Evolutionary conservation across 179 eudicot genomes (phyloP).

Genomic region (Spinacia oleracea): DNA sequence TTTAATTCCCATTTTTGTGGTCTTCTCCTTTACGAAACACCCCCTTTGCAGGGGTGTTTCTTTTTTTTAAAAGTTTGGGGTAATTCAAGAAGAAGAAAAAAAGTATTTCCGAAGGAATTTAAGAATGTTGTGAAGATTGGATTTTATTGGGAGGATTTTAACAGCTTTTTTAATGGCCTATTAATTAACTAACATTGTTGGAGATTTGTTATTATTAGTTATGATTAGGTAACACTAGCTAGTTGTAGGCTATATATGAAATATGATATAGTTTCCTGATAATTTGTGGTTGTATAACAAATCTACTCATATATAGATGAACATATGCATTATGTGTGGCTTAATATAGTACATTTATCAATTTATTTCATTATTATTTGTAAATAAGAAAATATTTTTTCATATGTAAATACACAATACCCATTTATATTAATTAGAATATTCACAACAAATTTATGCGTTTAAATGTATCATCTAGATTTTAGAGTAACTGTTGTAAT

Average conservation of each 20-base stretch:
- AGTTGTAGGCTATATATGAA: background rate
- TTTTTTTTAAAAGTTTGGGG: background rate
- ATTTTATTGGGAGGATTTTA: background rate
- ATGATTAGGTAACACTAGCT: background rate
- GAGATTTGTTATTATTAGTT: constrained; percentile 7
- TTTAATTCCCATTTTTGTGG: constrained; percentile 4
- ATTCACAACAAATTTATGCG: too few species aligned
- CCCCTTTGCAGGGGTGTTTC: constrained; percentile 14
- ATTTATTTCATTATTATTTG: background rate
- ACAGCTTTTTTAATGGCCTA: background rate
- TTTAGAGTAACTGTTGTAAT: too few species aligned
- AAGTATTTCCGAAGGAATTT: background rate
- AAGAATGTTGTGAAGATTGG: background rate
- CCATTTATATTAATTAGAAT: background rate
- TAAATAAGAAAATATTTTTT: too few species aligned
- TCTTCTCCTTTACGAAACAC: background rate
- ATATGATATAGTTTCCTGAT: background rate
- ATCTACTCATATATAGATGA: background rate
- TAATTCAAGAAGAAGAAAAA: background rate
- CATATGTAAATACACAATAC: too few species aligned
- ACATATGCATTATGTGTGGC: background rate
- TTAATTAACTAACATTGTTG: background rate
- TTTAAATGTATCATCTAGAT: too few species aligned
- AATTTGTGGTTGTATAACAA: background rate
- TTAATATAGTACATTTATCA: background rate